Conservation (phyloP, 805 yeast species). For the Saccharomycopsis sp. region DNA sequence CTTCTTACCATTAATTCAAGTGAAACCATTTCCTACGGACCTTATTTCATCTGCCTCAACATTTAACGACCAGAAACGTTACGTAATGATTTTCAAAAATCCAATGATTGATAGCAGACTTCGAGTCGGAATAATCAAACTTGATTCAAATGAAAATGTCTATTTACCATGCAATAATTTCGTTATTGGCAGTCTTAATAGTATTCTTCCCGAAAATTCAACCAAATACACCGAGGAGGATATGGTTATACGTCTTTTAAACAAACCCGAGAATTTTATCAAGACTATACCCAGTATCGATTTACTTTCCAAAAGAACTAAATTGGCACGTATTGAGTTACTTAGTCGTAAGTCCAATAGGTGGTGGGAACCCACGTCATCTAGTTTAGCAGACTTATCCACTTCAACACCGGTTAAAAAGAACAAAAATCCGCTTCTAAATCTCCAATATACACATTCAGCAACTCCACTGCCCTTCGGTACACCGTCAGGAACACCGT, state of each 20-base stretch:
- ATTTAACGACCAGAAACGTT: background rate
- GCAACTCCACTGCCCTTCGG: background rate
- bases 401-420: slow-evolving; percentile 1
- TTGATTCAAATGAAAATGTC: background rate
- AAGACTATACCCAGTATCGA: slow-evolving; percentile 1
- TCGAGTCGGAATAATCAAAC: background rate
- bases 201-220: background rate
- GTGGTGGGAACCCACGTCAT: background rate
- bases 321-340: background rate
- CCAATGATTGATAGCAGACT: slow-evolving; percentile 1
- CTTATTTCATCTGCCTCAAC: background rate
- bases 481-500: background rate
- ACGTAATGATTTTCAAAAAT: background rate
- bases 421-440: background rate
- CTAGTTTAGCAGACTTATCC: background rate
- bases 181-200: background rate
- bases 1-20: background rate
- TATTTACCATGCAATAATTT: slow-evolving; percentile 1
- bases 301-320: background rate
- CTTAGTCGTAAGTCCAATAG: background rate
- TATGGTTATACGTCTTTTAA: background rate
- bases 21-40: background rate
- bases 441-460: background rate
- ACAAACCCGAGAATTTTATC: slow-evolving; percentile 1
- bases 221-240: background rate